Evolutionary conservation across 2,329 filamentous ascomycete genomes (phyloP).

Genomic region (Dryadomyces sulphureus): DNA sequence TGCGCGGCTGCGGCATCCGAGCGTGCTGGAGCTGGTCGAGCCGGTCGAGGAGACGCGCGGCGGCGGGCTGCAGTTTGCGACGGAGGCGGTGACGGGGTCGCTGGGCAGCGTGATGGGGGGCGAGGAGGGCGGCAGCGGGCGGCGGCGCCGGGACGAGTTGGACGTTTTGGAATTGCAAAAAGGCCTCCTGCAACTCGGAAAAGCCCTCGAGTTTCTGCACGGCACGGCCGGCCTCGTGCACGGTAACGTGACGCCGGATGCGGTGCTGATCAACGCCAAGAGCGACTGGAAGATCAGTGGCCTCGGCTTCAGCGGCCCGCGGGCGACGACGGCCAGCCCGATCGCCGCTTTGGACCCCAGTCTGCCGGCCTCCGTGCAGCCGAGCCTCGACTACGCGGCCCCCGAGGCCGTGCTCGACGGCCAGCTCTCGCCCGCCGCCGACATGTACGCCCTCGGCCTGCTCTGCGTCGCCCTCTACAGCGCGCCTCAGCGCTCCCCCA

Average conservation of each 20-base stretch:
- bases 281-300: conserved; percentile 98
- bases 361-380: conserved; percentile 66
- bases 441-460: conserved; percentile 88
- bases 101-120: conserved; percentile 69
- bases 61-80: conserved; percentile 89
- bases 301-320: conserved; percentile 62
- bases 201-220: conserved; percentile 15
- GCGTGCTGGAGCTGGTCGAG: conserved; percentile 81
- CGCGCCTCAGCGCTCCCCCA: conserved; percentile 75
- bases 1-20: conserved; percentile 78
- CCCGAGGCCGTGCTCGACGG: conserved; percentile 91
- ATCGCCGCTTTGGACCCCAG: conserved; percentile 18
- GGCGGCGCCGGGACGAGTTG: conserved; percentile 64
- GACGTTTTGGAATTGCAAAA: conserved; percentile 98
- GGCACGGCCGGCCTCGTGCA: conserved; percentile 49
- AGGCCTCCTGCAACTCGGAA: conserved; percentile 64
- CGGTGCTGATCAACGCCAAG: conserved; percentile 90
- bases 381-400: conserved; percentile 85
- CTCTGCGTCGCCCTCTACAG: conserved; percentile 86
- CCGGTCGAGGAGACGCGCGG: conserved; percentile 88
- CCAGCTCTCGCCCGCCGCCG: conserved; percentile 68
- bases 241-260: conserved; percentile 85
- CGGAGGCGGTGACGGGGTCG: conserved; percentile 82
- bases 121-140: conserved; percentile 60
- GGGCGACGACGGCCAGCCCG: neutral